These are phyloP conservation scores for Iris pallida DNA, from an alignment of 116 monocot genomes.

Conservation along the genomic window DNA sequence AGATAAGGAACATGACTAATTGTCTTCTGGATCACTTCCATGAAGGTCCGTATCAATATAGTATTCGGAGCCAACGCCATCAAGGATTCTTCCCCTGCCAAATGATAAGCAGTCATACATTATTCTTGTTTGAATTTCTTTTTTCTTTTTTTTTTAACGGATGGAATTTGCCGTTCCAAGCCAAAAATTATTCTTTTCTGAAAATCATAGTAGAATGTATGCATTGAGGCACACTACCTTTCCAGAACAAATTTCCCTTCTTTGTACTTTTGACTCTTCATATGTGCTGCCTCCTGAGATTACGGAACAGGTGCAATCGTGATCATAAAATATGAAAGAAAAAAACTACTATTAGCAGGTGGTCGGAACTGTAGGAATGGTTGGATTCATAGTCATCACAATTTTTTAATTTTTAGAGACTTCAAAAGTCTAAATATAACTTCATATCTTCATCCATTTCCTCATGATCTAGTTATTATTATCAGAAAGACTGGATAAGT, in stretches of 20 bases:
- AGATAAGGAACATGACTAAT: not conserved
- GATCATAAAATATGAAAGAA: not conserved
- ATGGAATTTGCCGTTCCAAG: too few relatives aligned
- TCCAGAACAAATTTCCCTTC: conserved; percentile 46
- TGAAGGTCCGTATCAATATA: conserved; percentile 17
- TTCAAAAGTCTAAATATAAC: too few relatives aligned
- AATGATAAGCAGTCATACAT: not conserved
- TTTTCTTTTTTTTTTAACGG: too few relatives aligned
- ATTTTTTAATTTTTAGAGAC: too few relatives aligned
- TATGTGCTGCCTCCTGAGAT: conserved; percentile 23
- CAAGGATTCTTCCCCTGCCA: conserved; percentile 29
- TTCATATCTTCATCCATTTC: too few relatives aligned
- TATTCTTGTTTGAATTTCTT: too few relatives aligned
- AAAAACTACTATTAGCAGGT: not conserved
- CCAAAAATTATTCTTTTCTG: not conserved
- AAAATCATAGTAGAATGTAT: not conserved
- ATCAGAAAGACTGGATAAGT: too few relatives aligned
- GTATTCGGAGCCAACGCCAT: conserved; percentile 21
- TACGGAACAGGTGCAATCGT: not conserved
- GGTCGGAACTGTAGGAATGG: not conserved
- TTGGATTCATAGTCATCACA: too few relatives aligned
- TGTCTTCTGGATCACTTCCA: conserved; percentile 32
- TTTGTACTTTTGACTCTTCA: conserved; percentile 44
- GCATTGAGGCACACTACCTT: conserved; percentile 15
- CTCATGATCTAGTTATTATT: too few relatives aligned